Conservation (phyloP, 2,329 filamentous ascomycete species). For the Nothopassalora personata region DNA sequence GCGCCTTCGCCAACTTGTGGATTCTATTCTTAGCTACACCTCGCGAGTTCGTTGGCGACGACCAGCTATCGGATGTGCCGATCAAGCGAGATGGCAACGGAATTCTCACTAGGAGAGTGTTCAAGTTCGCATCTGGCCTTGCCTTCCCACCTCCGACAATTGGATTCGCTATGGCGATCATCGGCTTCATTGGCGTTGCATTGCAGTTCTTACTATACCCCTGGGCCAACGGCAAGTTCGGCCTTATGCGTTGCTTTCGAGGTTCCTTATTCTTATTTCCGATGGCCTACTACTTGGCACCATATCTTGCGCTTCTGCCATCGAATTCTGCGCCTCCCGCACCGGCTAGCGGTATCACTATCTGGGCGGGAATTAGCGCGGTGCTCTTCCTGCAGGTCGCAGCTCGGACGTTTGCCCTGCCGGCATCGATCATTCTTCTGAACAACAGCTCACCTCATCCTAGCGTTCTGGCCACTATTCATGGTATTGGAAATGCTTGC, state of each 20-base stretch:
- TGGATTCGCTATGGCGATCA: constrained; percentile 70
- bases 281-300: constrained; percentile 62
- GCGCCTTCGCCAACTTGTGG: constrained; percentile 70
- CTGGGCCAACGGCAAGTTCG: constrained; percentile 58
- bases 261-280: constrained; percentile 67
- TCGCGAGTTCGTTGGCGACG: constrained; percentile 43
- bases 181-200: constrained; percentile 69
- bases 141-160: constrained; percentile 67
- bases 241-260: constrained; percentile 63
- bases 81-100: constrained; percentile 25
- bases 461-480: constrained; percentile 52
- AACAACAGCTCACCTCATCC: constrained; percentile 56
- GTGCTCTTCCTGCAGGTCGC: constrained; percentile 66
- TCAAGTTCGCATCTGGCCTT: constrained; percentile 66
- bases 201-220: constrained; percentile 71
- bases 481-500: constrained; percentile 55
- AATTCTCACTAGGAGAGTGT: constrained; percentile 36
- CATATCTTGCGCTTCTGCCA: constrained; percentile 65
- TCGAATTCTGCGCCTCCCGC: constrained; percentile 43
- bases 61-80: constrained; percentile 10
- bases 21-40: constrained; percentile 73
- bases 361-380: constrained; percentile 61
- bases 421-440: constrained; percentile 52
- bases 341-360: constrained; percentile 49
- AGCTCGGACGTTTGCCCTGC: constrained; percentile 63